These are phyloP conservation scores for Solanum bulbocastanum DNA, from an alignment of 257 asterid genomes.

Conservation along the genomic window DNA sequence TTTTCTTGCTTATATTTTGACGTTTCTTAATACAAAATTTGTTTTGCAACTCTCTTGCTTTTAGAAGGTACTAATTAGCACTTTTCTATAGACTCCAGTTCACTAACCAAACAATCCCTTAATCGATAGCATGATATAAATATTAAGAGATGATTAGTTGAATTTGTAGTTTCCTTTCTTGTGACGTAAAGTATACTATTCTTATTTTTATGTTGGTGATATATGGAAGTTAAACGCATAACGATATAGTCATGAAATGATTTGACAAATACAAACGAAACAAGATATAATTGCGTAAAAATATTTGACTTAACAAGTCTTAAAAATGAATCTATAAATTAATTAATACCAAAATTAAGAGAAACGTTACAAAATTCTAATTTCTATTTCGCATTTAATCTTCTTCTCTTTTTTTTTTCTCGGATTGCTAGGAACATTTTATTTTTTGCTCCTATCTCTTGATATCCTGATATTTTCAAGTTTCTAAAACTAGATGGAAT, in stretches of 20 bases:
- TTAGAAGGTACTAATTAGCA: neutral
- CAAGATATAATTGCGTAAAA: neutral
- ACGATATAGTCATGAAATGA: neutral
- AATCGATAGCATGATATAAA: neutral
- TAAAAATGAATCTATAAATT: neutral
- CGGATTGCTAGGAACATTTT: neutral
- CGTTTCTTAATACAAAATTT: neutral
- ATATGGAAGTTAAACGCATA: neutral
- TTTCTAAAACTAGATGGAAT: constrained; percentile 15
- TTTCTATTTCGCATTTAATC: neutral
- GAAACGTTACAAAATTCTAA: neutral
- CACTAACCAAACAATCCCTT: neutral
- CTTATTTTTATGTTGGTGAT: neutral
- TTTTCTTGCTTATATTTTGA: neutral
- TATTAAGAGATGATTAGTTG: too few relatives aligned
- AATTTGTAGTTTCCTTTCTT: neutral
- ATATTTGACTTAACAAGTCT: neutral
- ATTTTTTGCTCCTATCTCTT: neutral
- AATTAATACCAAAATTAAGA: neutral
- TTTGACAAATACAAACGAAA: neutral
- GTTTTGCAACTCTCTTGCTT: neutral
- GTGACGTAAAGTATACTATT: neutral
- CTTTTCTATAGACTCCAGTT: neutral
- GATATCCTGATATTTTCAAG: constrained; percentile 16
- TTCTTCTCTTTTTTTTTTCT: neutral